A percentile compares a stretch with the other conserved stretches of the same genome.
Conservation (phyloP, 2,329 filamentous ascomycete species). For the Fusarium liriodendri region DNA sequence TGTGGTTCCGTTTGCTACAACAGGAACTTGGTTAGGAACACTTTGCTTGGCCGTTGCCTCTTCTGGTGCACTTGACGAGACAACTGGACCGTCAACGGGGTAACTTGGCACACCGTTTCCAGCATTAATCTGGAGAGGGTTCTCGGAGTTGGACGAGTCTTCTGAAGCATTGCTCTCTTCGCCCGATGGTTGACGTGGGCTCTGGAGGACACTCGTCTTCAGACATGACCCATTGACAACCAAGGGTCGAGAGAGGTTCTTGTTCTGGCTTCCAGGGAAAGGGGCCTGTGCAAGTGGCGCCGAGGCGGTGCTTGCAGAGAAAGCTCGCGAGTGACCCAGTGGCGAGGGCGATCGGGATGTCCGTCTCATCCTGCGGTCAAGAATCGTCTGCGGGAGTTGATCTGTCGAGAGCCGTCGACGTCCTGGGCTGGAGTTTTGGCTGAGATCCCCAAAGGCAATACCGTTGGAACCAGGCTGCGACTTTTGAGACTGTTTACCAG, state of each 20-base stretch:
- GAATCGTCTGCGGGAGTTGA: slow-evolving; percentile 63
- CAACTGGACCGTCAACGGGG: slow-evolving; percentile 21
- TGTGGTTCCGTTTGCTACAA: slow-evolving; percentile 52
- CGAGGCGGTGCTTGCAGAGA: slow-evolving; percentile 55
- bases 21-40: slow-evolving; percentile 44
- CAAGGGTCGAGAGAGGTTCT: slow-evolving; percentile 56
- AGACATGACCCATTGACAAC: slow-evolving; percentile 64
- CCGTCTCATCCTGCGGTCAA: slow-evolving; percentile 64
- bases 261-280: slow-evolving; percentile 51
- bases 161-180: slow-evolving; percentile 36
- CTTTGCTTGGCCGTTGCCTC: slow-evolving; percentile 29
- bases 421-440: slow-evolving; percentile 49
- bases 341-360: slow-evolving; percentile 69
- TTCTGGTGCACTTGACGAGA: slow-evolving; percentile 19
- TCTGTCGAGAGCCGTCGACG: slow-evolving; percentile 64
- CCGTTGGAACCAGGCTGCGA: slow-evolving; percentile 49
- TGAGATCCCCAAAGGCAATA: slow-evolving; percentile 61
- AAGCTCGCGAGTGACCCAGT: slow-evolving; percentile 60
- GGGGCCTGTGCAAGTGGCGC: slow-evolving; percentile 53
- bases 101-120: slow-evolving; percentile 21
- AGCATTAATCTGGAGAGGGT: slow-evolving; percentile 44
- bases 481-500: slow-evolving; percentile 40
- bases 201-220: slow-evolving; percentile 48
- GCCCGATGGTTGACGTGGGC: slow-evolving; percentile 33
- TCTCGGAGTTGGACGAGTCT: slow-evolving; percentile 41